These are phyloP conservation scores for Trifolium subterraneum DNA, from an alignment of 306 rosid genomes.

Conservation along the genomic window DNA sequence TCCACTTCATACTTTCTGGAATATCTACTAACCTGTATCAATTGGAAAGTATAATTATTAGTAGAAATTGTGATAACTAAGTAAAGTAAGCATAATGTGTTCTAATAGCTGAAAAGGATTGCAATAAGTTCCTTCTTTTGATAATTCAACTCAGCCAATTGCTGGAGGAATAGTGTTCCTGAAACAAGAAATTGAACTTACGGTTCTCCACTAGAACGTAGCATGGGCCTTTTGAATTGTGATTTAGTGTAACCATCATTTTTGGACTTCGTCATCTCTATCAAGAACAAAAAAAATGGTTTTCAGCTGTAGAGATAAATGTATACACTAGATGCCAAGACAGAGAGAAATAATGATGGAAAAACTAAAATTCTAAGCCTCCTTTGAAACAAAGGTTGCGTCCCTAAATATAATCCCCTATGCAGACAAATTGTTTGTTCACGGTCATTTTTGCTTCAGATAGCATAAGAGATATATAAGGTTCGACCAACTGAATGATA, in stretches of 20 bases:
- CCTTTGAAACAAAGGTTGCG: background rate
- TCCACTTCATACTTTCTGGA: conserved; percentile 1
- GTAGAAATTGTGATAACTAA: background rate
- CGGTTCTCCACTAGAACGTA: conserved; percentile 77
- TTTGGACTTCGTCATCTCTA: conserved; percentile 81
- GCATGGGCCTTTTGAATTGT: conserved; percentile 75
- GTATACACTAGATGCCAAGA: background rate
- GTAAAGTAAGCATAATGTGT: background rate
- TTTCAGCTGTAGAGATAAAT: background rate
- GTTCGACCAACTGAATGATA: background rate
- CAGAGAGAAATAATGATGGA: background rate
- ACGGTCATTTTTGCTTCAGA: background rate
- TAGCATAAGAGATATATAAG: conserved; percentile 1
- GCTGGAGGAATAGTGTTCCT: background rate
- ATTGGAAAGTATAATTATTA: background rate
- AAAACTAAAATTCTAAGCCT: background rate
- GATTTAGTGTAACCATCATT: conserved; percentile 76
- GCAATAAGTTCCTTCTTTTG: background rate
- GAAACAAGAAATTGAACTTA: conserved; percentile 47
- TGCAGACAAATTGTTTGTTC: background rate
- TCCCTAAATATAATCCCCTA: background rate
- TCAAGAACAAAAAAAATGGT: background rate
- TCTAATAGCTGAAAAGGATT: background rate
- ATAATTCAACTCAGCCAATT: conserved; percentile 1
- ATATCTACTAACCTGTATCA: background rate